phyloP scores from a whole-genome alignment of 2,329 filamentous ascomycete species.

The Alternaria gaisen region DNA sequence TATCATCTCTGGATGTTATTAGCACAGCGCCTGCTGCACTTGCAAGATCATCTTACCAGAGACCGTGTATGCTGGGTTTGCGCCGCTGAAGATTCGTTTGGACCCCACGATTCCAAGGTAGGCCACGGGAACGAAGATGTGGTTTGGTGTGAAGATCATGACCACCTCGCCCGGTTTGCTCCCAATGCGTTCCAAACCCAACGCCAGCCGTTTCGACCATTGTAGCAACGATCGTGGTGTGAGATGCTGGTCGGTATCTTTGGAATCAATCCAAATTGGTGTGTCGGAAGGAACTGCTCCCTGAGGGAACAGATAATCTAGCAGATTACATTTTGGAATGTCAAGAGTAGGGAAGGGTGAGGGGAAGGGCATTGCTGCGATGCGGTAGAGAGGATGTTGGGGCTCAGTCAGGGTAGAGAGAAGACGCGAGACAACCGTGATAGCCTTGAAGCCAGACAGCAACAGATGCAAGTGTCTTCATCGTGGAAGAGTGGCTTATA shows the following conservation, averaged over 20 bases:
- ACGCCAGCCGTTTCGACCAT: constrained; percentile 60
- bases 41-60: constrained; percentile 49
- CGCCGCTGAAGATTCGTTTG: constrained; percentile 62
- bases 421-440: background rate
- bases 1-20: constrained; percentile 38
- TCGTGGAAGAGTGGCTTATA: background rate
- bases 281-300: constrained; percentile 47
- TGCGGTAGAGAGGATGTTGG: background rate
- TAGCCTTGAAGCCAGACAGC: background rate
- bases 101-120: constrained; percentile 63
- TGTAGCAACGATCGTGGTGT: constrained; percentile 57
- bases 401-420: constrained; percentile 4
- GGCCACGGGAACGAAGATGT: constrained; percentile 62
- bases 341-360: constrained; percentile 55
- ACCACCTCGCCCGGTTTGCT: constrained; percentile 60
- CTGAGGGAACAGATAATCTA: constrained; percentile 47
- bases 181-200: constrained; percentile 58
- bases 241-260: constrained; percentile 54
- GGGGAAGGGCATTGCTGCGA: constrained; percentile 51
- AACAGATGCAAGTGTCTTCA: background rate
- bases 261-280: constrained; percentile 62
- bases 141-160: constrained; percentile 63
- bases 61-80: constrained; percentile 62
- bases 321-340: constrained; percentile 57
- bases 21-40: constrained; percentile 3